These are phyloP conservation scores for Bassia scoparia DNA, from an alignment of 148 eudicot species.

Conservation along the genomic window DNA sequence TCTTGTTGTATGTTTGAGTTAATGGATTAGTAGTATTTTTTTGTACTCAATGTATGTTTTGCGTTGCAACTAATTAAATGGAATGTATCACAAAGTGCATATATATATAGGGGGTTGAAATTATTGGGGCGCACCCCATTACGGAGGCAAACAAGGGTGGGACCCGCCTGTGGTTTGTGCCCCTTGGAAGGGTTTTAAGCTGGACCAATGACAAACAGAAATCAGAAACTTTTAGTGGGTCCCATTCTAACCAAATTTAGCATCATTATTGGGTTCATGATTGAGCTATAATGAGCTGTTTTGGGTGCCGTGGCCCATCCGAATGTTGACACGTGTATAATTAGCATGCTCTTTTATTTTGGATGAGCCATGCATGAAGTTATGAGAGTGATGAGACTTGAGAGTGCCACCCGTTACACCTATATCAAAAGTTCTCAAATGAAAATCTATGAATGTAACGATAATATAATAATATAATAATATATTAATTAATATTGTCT, in stretches of 20 bases:
- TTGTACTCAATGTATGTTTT: background rate
- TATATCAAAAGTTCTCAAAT: background rate
- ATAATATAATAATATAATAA: too few species aligned
- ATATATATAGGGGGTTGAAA: constrained; percentile 19
- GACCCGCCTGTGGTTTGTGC: constrained; percentile 19
- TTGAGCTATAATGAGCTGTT: constrained; percentile 24
- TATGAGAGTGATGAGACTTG: too few species aligned
- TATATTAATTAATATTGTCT: too few species aligned
- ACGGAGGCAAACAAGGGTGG: constrained; percentile 18
- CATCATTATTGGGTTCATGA: constrained; percentile 24
- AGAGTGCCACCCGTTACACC: constrained; percentile 15
- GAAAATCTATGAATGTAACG: background rate
- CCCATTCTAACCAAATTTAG: constrained; percentile 13
- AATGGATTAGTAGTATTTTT: background rate
- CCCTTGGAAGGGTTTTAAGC: background rate
- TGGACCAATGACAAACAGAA: constrained; percentile 19
- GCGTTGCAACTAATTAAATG: constrained; percentile 3
- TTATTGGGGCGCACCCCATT: background rate
- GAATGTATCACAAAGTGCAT: background rate
- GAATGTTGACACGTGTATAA: constrained; percentile 16
- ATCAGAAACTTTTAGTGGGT: constrained; percentile 16
- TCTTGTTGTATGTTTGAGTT: background rate
- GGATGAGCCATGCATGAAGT: constrained; percentile 21
- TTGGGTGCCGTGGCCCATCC: constrained; percentile 22
- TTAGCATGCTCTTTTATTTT: background rate